These are phyloP conservation scores for Allium cepa DNA, from an alignment of 106 monocot genomes.

Conservation along the genomic window DNA sequence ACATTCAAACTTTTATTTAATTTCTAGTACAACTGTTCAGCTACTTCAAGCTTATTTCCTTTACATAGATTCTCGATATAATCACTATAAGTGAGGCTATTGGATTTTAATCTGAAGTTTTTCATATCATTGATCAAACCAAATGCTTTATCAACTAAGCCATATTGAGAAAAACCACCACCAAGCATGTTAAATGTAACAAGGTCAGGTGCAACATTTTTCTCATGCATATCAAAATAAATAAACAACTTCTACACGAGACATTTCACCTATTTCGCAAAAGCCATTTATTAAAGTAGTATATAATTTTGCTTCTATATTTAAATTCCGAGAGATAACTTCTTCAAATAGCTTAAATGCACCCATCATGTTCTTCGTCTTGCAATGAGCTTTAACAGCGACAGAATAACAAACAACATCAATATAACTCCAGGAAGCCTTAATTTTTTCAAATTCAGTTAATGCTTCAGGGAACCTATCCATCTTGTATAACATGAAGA, in stretches of 20 bases:
- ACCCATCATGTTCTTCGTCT: constrained; percentile 50
- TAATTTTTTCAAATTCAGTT: constrained; percentile 31
- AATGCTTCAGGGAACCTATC: constrained; percentile 38
- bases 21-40: constrained; percentile 38
- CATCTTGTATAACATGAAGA: constrained; percentile 16
- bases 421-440: constrained; percentile 23
- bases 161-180: constrained; percentile 44
- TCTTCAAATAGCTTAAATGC: constrained; percentile 55
- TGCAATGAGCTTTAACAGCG: constrained; percentile 63
- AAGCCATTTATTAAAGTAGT: constrained; percentile 73
- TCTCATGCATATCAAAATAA: constrained; percentile 51
- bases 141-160: constrained; percentile 48
- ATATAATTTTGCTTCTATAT: constrained; percentile 62
- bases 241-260: constrained; percentile 51
- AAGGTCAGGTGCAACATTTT: constrained; percentile 62
- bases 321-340: constrained; percentile 44
- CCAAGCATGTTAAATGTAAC: constrained; percentile 60
- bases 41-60: constrained; percentile 44
- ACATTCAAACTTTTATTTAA: constrained; percentile 23
- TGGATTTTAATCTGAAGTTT: constrained; percentile 42
- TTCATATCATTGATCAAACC: constrained; percentile 52
- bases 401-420: constrained; percentile 62
- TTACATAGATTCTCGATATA: constrained; percentile 50
- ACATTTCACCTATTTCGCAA: constrained; percentile 48
- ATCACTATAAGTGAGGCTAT: constrained; percentile 45